Evolutionary conservation across 129 eudicot species (phyloP), one percentile per base, ranked within the genome.

Genomic region (Calendula officinalis): DNA sequence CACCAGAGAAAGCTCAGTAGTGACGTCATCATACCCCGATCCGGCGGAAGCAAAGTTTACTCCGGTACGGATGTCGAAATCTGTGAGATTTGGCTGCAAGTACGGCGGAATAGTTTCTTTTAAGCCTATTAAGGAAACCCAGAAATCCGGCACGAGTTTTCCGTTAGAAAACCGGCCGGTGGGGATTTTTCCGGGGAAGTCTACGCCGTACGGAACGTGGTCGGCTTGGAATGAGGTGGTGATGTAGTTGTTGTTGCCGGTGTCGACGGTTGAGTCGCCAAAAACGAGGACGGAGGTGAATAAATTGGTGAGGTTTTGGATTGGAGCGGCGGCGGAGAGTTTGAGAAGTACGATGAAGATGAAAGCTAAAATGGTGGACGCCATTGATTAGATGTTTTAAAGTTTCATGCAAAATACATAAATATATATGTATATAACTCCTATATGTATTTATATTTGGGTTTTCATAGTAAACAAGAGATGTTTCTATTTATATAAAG

Each of bases 11-110:
- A 72, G 6, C 1, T 13, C 45, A 11, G 77, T 45, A 7, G 81
- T 82, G 4, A 36, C 5, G 11, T 75, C 88, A 52, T 83, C 88
- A 11, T 43, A 79, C 2, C 84, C 83, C 3, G 83, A 74, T 14
- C 88, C 84, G 11, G 79, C 88, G 0, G 84, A 78, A 9, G 82
- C 88, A 35, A 78, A 83, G 56, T 73, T 75, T 3, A 83, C 84
- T 11, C 84, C 88, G 0, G 84, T 78, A 2, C 62, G 68, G 4
- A 83, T 54, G 22, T 78, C 80, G 1, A 40, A 51, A 46, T 60
- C 59, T 2, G 77, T 11, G 30, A 83, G 27, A 37, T 72, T 72
- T 2, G 84, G 88, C 12, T 79, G 75, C 8, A 75, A 53, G 16
- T 71, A 83, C 4, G 88, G 84, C 7, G 86, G 86, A 46, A 83